Evolutionary conservation across 2,329 filamentous ascomycete genomes (phyloP).

Genomic region (Venturia asperata): DNA sequence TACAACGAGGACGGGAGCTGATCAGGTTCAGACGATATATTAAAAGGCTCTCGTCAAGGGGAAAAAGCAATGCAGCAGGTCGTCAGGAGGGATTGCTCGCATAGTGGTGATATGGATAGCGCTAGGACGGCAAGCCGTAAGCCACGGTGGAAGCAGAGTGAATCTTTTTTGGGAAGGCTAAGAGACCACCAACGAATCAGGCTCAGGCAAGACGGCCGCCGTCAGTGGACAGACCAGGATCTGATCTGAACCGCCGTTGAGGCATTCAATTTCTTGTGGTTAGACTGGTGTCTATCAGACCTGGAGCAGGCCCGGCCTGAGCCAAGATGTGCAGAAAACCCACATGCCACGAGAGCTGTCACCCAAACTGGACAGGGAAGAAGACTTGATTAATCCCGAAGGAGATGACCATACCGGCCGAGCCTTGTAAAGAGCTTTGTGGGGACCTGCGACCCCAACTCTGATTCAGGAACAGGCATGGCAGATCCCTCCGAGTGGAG

Average conservation of each 20-base stretch:
- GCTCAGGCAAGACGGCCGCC: background rate
- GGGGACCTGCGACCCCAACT: background rate
- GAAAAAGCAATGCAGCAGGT: background rate
- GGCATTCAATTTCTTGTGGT: background rate
- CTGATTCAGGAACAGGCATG: background rate
- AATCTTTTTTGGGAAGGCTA: background rate
- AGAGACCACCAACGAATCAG: background rate
- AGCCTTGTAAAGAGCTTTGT: background rate
- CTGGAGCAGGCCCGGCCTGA: background rate
- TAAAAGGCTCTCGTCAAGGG: background rate
- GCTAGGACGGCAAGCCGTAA: slow-evolving; percentile 6
- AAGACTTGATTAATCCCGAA: background rate
- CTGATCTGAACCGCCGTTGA: background rate
- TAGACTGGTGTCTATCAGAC: background rate
- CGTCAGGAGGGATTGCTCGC: slow-evolving; percentile 12
- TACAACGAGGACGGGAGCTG: background rate
- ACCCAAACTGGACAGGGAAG: background rate
- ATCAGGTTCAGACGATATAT: background rate
- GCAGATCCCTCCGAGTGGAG: too few species aligned
- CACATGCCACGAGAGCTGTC: slow-evolving; percentile 8
- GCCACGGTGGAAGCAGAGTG: background rate
- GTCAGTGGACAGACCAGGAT: background rate
- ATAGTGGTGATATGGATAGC: slow-evolving; percentile 8
- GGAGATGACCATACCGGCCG: background rate
- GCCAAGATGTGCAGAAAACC: background rate